phyloP scores from a whole-genome alignment of 257 asterid species.

The Solanum corneliomulleri region DNA sequence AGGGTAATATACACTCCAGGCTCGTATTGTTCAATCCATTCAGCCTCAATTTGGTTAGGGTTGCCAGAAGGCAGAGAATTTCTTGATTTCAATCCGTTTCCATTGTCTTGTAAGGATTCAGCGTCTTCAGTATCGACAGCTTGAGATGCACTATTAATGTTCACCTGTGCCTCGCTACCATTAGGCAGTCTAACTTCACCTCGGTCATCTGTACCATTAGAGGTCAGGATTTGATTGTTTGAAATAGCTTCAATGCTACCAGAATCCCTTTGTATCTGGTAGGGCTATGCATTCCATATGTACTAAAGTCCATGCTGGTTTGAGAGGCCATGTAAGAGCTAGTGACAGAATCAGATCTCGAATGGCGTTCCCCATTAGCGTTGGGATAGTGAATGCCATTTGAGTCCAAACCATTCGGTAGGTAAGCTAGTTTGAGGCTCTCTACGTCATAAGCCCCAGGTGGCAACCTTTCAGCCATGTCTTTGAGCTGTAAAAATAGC shows the following conservation, averaged over 20 bases:
- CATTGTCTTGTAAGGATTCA: constrained; percentile 27
- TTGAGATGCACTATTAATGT: constrained; percentile 33
- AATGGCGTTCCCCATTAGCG: constrained; percentile 41
- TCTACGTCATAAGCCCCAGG: constrained; percentile 69
- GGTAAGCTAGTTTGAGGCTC: constrained; percentile 47
- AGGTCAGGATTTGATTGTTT: constrained; percentile 18
- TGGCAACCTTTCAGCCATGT: constrained; percentile 88
- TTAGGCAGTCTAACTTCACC: constrained; percentile 31
- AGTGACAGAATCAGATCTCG: constrained; percentile 28
- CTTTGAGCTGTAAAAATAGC: constrained; percentile 56
- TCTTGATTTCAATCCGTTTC: constrained; percentile 39
- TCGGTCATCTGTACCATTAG: constrained; percentile 27
- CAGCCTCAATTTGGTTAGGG: constrained; percentile 66
- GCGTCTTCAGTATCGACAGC: constrained; percentile 28
- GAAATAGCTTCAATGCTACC: constrained; percentile 20
- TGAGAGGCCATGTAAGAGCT: constrained; percentile 32
- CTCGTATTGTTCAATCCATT: constrained; percentile 90
- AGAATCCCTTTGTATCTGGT: constrained; percentile 15
- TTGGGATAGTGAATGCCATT: constrained; percentile 30
- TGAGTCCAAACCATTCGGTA: constrained; percentile 57
- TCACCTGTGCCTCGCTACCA: constrained; percentile 35
- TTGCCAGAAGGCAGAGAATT: constrained; percentile 29
- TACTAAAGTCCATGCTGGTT: constrained; percentile 21
- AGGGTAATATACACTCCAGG: constrained; percentile 91
- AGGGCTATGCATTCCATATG: constrained; percentile 17